Base-by-base conservation (phyloP, 2,329 filamentous ascomycete species). In the Aspergillus pseudoterreus region DNA sequence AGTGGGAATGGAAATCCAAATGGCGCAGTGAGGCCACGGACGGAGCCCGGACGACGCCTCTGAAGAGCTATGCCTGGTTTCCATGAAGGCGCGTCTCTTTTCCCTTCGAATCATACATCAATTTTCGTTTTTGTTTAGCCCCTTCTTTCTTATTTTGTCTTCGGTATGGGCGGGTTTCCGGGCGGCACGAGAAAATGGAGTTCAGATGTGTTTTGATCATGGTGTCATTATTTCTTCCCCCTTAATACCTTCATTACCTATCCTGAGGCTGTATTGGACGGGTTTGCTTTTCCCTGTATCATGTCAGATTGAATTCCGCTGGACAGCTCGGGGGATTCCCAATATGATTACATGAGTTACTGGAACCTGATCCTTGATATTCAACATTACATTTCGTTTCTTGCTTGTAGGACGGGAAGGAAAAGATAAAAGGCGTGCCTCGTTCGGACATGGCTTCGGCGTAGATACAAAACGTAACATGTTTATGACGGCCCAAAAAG, bases 1-100 rank as follows among this genome's bases (percentile, higher is more conserved):
- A 96, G 69, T 69, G 73, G 54, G 72, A 80, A 49, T 97, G 91
- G 88, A 88, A 88, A 68, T 75, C 71, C 30, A 80, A 79, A 56
- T 96, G 91, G 90, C 82, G 81, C 14, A 78, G 81, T 4, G 92
- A 96, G 71, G 76, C 69, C 33, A 71, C 78, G 9, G 82, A 82
- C 63, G 78, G 78, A 4, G 51, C 62, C 14, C 61, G 70, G 17
- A 59, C 61, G 14, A 59, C 57, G 9, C 62, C 69, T 6, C 56
- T 64, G 14, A 69, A 71, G 61, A 73, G 69, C 35, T 73, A 71
- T 57, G 63, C 69, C 9, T 74, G 71, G 71, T 68, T 65, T 55
- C 69, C 70, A 35, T 73, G 49, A 64, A 6, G 24, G 30, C 17
- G 32, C 35, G 14, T 38, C 15, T 38, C 14, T 38, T 38, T 17